Conservation (phyloP, 345 rosid species). For the Rhodamnia rubescens region DNA sequence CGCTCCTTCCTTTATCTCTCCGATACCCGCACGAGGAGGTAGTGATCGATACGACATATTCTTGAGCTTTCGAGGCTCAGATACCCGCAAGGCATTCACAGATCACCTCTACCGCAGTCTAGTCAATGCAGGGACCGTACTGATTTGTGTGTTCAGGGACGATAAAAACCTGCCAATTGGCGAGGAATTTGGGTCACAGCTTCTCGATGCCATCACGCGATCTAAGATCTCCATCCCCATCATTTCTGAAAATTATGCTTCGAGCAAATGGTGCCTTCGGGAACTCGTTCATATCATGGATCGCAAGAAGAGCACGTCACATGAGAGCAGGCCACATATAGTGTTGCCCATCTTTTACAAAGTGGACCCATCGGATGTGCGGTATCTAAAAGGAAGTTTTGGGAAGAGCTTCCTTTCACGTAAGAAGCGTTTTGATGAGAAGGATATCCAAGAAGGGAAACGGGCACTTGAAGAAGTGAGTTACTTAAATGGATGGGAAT, state of each 20-base stretch:
- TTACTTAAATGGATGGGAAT: neutral
- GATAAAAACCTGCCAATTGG: neutral
- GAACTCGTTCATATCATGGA: neutral
- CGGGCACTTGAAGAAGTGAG: neutral
- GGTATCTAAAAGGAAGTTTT: neutral
- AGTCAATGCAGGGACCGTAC: rapidly evolving
- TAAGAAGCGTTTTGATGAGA: neutral
- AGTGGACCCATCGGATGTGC: neutral
- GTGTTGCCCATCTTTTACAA: neutral
- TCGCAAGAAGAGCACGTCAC: rapidly evolving
- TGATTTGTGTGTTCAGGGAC: neutral
- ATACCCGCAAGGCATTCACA: neutral
- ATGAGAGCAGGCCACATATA: neutral
- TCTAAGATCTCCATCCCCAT: neutral
- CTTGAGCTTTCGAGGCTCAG: conserved; percentile 2
- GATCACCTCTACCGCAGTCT: neutral
- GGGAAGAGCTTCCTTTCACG: neutral
- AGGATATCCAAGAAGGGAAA: neutral
- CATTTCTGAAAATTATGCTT: neutral
- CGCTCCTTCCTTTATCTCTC: neutral
- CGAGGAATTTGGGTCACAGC: neutral
- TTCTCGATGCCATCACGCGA: neutral
- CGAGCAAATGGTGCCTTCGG: neutral
- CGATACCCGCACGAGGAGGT: neutral
- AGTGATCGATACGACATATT: neutral